phyloP scores from a whole-genome alignment of 179 eudicot species.

The Patellifolia procumbens region DNA sequence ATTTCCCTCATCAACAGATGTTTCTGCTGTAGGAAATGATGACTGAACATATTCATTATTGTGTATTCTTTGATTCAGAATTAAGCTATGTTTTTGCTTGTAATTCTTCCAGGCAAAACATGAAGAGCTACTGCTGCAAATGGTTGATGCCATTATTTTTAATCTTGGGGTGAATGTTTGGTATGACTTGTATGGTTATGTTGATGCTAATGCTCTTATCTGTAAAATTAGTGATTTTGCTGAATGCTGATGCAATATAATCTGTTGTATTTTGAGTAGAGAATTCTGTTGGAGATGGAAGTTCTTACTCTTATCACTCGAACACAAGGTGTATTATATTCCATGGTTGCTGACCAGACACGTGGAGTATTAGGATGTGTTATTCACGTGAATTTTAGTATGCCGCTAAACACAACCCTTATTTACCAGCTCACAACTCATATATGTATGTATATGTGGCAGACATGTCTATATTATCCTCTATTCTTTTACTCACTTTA shows the following conservation, averaged over 20 bases:
- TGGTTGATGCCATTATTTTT: conserved; percentile 24
- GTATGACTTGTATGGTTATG: not conserved
- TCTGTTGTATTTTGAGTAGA: not conserved
- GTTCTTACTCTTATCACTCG: no score
- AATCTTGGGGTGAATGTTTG: not conserved
- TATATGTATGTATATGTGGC: no score
- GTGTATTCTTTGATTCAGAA: not conserved
- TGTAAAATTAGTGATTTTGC: conserved; percentile 4
- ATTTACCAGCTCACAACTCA: no score
- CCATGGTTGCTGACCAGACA: conserved; percentile 16
- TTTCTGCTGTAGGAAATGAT: conserved; percentile 16
- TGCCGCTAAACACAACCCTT: no score
- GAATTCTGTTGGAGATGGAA: conserved; percentile 3
- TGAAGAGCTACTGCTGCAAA: conserved; percentile 27
- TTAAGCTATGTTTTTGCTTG: not conserved
- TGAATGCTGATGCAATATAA: not conserved
- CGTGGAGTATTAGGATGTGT: conserved; percentile 4
- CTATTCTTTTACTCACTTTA: no score
- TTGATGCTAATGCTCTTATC: not conserved
- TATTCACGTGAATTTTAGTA: no score
- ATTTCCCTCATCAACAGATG: not conserved
- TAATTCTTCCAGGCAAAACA: conserved; percentile 22
- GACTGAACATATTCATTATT: conserved; percentile 5
- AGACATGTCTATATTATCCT: no score
- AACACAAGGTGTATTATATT: no score